Percentiles rank a stretch among this genome's conserved stretches.
Evolutionary conservation across 192 early-diverging fungal species (phyloP).

Genomic region (Neocallimastix lanati): DNA sequence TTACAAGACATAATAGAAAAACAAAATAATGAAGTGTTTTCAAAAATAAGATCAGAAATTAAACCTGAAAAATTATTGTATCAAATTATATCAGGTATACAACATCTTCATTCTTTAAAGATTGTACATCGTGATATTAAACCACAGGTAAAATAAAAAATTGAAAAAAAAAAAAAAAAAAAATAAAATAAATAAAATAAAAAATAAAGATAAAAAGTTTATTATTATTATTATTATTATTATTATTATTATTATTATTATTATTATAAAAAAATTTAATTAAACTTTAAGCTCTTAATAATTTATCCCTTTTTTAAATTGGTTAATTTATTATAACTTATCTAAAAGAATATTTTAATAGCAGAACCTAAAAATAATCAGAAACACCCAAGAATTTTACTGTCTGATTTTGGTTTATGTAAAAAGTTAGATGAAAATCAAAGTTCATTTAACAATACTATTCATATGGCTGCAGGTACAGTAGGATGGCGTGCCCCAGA

Average conservation of each 20-base stretch:
- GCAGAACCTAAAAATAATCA: constrained; percentile 32
- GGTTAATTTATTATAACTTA: too few species aligned
- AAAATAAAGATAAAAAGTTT: too few species aligned
- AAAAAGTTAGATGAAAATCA: constrained; percentile 86
- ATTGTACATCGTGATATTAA: constrained; percentile 98
- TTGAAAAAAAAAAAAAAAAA: too few species aligned
- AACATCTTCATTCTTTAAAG: constrained; percentile 78
- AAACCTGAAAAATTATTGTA: constrained; percentile 50
- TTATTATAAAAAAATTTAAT: too few species aligned
- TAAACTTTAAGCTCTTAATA: too few species aligned
- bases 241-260: too few species aligned
- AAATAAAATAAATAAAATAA: too few species aligned
- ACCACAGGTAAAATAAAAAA: too few species aligned
- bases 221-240: too few species aligned
- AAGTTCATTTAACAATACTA: constrained; percentile 83
- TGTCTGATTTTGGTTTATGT: constrained; percentile 94
- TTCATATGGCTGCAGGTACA: constrained; percentile 61
- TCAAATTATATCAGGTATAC: constrained; percentile 71
- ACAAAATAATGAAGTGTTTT: constrained; percentile 17
- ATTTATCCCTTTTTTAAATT: too few species aligned
- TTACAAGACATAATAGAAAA: constrained; percentile 70
- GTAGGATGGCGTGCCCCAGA: constrained; percentile 96
- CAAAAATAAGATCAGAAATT: constrained; percentile 20
- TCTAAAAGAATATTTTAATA: constrained; percentile 73
- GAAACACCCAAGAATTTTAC: constrained; percentile 49